phyloP scores from a whole-genome alignment of 2,329 filamentous ascomycete genomes.

The Clarireedia paspali region DNA sequence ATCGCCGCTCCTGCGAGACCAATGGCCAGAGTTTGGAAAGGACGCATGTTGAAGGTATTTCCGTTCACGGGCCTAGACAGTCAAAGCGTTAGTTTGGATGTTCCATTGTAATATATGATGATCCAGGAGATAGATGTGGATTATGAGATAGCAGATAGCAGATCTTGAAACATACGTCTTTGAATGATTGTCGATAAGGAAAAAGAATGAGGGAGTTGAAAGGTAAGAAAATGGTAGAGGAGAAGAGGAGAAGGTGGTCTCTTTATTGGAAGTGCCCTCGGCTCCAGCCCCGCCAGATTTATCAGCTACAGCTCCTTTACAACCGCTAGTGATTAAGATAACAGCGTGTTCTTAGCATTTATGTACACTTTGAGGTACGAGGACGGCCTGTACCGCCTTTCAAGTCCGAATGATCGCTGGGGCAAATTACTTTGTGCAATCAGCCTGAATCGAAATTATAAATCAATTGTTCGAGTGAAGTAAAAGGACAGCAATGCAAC shows the following conservation, averaged over 20 bases:
- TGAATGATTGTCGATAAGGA: not conserved
- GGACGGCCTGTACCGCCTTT: not conserved
- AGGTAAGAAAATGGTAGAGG: not conserved
- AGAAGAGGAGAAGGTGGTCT: conserved; percentile 22
- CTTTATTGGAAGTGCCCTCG: conserved; percentile 15
- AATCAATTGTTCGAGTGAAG: not conserved
- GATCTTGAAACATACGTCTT: conserved; percentile 11
- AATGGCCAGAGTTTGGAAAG: conserved; percentile 26
- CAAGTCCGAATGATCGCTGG: not conserved
- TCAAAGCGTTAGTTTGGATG: conserved; percentile 11
- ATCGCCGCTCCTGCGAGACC: conserved; percentile 37
- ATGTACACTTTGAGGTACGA: not conserved
- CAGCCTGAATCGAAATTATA: not conserved
- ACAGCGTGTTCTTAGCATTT: conserved; percentile 7
- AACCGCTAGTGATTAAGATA: conserved; percentile 7
- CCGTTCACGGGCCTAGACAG: conserved; percentile 7
- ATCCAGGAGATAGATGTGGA: too few relatives aligned
- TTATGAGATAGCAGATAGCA: not conserved
- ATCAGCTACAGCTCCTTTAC: conserved; percentile 5
- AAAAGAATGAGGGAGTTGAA: not conserved
- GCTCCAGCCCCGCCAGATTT: conserved; percentile 7
- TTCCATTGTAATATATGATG: not conserved
- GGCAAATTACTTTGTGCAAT: not conserved
- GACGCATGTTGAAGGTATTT: conserved; percentile 23
- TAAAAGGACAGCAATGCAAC: not conserved